Conservation (phyloP, 257 asterid species). For the Jacaranda mimosifolia region DNA sequence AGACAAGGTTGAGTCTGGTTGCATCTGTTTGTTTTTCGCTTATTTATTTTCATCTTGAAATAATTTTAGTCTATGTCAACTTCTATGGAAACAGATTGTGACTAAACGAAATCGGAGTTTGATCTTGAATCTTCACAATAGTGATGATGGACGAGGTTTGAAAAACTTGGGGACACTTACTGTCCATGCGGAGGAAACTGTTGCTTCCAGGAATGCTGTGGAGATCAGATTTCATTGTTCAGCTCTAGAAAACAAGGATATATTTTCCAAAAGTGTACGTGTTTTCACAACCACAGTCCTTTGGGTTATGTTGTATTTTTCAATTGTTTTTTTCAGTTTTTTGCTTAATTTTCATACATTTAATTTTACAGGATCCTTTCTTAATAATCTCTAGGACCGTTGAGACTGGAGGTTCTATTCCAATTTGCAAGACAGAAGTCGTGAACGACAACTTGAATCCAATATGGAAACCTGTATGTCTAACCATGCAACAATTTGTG, state of each 20-base stretch:
- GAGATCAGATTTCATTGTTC: conserved; percentile 65
- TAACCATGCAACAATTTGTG: conserved; percentile 60
- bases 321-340: neutral
- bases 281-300: conserved; percentile 1
- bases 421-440: conserved; percentile 82
- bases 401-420: conserved; percentile 67
- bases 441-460: conserved; percentile 85
- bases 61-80: conserved; percentile 24
- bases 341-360: conserved; percentile 13
- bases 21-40: neutral
- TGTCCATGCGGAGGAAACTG: conserved; percentile 73
- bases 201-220: conserved; percentile 67
- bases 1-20: neutral
- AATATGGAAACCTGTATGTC: conserved; percentile 63
- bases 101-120: conserved; percentile 57
- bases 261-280: conserved; percentile 76
- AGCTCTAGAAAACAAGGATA: conserved; percentile 74
- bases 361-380: conserved; percentile 73
- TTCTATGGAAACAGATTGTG: conserved; percentile 55
- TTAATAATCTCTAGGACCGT: conserved; percentile 72
- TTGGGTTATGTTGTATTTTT: neutral
- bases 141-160: conserved; percentile 48
- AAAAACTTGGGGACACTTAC: conserved; percentile 66
- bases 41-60: too few relatives aligned
- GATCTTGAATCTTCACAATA: conserved; percentile 60